Evolutionary conservation across 2,329 filamentous ascomycete genomes (phyloP), one percentile per base, ranked within the genome.

Genomic region (Zalaria obscura): DNA sequence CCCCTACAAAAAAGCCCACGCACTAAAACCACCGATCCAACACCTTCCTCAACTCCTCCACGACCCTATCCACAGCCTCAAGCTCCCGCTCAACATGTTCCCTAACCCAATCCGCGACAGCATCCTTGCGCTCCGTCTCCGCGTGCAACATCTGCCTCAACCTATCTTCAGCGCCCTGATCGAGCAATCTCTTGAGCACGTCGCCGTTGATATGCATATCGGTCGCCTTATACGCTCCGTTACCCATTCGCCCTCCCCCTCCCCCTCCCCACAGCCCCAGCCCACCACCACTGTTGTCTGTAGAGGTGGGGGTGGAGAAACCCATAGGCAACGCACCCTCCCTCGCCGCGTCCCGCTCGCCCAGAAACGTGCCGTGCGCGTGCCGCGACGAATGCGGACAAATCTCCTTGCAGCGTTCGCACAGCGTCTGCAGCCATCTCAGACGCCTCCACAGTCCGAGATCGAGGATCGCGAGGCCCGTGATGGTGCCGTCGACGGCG

Each of bases 341-440:
- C 4, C 45, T 36, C 2, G 45, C 42, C 3, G 35, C 35, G 41
- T 42, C 36, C 5, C 48, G 40, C 28, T 44, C 47, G 28, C 40
- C 42, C 10, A 28, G 28, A 3, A 46, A 36, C 31, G 38, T 38
- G 38, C 53, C 51, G 11, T 38, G 11, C 11, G 49, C 40, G 27
- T 40, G 38, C 33, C 44, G 28, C 8, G 43, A 43, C 1, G 48
- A 50, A 36, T 50, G 48, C 5, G 55, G 50, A n/a, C 51, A 53
- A 5, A 59, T 48, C 29, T 54, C 49, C 26, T 60, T 51, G 28
- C 46, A 52, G 46, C 58, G 55, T 36, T 57, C 52, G 40, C 56
- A 51, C 38, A 93, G 56, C 44, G 81, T 80, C 53, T 93, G 80
- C 1, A 95, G 55, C 47, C 89, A 76, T 43, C 72, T 71, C 4